These are phyloP conservation scores for Aspergillus nidulans DNA, from an alignment of 495 filamentous ascomycete genomes.

Conservation along the genomic window DNA sequence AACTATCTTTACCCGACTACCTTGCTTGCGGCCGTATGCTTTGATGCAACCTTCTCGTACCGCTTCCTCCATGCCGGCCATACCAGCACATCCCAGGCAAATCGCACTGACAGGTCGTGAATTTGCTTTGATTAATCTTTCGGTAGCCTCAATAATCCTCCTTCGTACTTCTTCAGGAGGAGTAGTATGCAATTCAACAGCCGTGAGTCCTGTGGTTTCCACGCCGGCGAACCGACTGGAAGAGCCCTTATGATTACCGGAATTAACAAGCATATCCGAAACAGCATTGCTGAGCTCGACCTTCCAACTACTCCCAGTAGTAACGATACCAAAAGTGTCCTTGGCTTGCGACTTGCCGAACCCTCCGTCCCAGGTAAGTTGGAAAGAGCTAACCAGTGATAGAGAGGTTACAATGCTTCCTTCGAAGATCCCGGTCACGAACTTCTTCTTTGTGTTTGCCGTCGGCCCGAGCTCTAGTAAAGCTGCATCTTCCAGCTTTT, in stretches of 20 bases:
- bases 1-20: constrained; percentile 61
- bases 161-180: constrained; percentile 58
- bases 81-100: constrained; percentile 78
- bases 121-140: constrained; percentile 53
- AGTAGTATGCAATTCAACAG: constrained; percentile 71
- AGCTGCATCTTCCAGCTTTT: constrained; percentile 19
- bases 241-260: constrained; percentile 17
- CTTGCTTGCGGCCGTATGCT: constrained; percentile 56
- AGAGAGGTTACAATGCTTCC: constrained; percentile 61
- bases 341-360: constrained; percentile 30
- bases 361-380: constrained; percentile 21
- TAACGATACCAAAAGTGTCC: constrained; percentile 80
- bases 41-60: constrained; percentile 66
- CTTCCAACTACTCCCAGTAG: constrained; percentile 82
- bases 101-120: constrained; percentile 44
- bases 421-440: constrained; percentile 85
- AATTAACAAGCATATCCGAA: constrained; percentile 47
- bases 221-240: constrained; percentile 66
- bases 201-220: constrained; percentile 77
- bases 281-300: constrained; percentile 62
- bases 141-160: constrained; percentile 66
- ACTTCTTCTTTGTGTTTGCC: constrained; percentile 32
- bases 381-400: constrained; percentile 40
- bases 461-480: background rate
- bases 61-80: constrained; percentile 82